A percentile compares a stretch with the other conserved stretches of the same genome.
Conservation (phyloP, 805 yeast genomes). For the Jamesozyma lodderae region DNA sequence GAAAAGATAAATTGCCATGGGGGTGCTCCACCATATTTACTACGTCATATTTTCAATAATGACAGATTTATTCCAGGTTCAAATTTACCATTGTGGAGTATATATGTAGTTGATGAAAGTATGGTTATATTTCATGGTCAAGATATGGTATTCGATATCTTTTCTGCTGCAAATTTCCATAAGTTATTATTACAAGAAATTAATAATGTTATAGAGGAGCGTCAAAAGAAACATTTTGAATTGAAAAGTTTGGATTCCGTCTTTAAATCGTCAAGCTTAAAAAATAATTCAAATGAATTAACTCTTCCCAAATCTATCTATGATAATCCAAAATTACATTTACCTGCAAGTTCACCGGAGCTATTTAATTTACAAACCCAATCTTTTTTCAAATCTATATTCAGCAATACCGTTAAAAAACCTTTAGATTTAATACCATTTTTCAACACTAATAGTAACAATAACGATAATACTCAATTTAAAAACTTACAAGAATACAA, state of each 20-base stretch:
- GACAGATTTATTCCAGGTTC: constrained; percentile 16
- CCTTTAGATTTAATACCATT: constrained; percentile 15
- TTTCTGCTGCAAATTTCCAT: constrained; percentile 26
- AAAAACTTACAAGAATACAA: constrained; percentile 6
- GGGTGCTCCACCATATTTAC: constrained; percentile 23
- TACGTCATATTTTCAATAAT: constrained; percentile 23
- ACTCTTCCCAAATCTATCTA: constrained; percentile 21
- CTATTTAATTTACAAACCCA: constrained; percentile 22
- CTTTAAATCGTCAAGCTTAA: constrained; percentile 3
- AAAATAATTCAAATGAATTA: not conserved
- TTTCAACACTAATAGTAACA: not conserved
- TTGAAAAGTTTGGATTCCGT: constrained; percentile 1
- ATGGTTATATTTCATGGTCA: constrained; percentile 26
- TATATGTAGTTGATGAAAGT: constrained; percentile 22
- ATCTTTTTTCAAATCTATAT: constrained; percentile 22
- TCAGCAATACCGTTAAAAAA: constrained; percentile 18
- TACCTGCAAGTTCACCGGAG: constrained; percentile 21
- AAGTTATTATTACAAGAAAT: constrained; percentile 16
- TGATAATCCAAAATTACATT: constrained; percentile 18
- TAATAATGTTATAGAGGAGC: constrained; percentile 3
- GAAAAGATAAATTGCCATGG: constrained; percentile 21
- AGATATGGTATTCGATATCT: constrained; percentile 25
- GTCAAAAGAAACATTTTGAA: not conserved
- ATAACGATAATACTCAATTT: not conserved
- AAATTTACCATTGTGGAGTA: constrained; percentile 21